Evolutionary conservation across 2,329 filamentous ascomycete genomes (phyloP).

Genomic region (Myriosclerotinia scirpicola): DNA sequence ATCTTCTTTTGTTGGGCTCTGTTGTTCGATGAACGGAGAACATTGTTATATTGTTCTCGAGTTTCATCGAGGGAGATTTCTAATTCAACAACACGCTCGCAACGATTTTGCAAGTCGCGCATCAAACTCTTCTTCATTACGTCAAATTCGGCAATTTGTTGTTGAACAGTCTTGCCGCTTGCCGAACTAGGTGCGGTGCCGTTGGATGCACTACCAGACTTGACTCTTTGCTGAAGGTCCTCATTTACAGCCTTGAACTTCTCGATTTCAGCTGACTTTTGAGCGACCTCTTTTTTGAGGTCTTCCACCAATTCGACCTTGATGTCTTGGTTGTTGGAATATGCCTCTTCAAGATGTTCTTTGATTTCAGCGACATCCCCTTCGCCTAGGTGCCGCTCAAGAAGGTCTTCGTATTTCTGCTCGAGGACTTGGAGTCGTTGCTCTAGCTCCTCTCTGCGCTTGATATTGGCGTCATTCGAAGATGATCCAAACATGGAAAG

Average conservation of each 20-base stretch:
- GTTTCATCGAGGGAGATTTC: conserved; percentile 98
- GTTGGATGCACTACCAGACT: conserved; percentile 62
- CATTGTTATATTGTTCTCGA: conserved; percentile 98
- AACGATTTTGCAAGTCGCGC: conserved; percentile 97
- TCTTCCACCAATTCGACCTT: conserved; percentile 74
- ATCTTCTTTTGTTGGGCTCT: conserved; percentile 99
- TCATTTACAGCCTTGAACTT: conserved; percentile 80
- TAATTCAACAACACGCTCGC: conserved; percentile 95
- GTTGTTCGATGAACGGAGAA: conserved; percentile 94
- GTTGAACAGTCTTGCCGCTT: conserved; percentile 89
- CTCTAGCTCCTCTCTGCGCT: conserved; percentile 75
- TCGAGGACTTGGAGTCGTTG: conserved; percentile 71
- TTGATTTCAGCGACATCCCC: conserved; percentile 84
- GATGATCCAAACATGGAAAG: conserved; percentile 73
- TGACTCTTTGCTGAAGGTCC: conserved; percentile 72
- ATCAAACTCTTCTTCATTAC: conserved; percentile 99
- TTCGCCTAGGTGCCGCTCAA: conserved; percentile 76
- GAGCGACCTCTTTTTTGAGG: conserved; percentile 71
- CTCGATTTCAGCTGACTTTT: conserved; percentile 78
- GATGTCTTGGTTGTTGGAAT: conserved; percentile 70
- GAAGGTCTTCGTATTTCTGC: conserved; percentile 78
- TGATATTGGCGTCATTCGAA: conserved; percentile 62
- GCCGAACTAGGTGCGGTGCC: conserved; percentile 56
- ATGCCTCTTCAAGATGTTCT: conserved; percentile 71
- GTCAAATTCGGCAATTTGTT: conserved; percentile 98